phyloP scores from a whole-genome alignment of 441 rosid species.

The Adansonia rubrostipa region DNA sequence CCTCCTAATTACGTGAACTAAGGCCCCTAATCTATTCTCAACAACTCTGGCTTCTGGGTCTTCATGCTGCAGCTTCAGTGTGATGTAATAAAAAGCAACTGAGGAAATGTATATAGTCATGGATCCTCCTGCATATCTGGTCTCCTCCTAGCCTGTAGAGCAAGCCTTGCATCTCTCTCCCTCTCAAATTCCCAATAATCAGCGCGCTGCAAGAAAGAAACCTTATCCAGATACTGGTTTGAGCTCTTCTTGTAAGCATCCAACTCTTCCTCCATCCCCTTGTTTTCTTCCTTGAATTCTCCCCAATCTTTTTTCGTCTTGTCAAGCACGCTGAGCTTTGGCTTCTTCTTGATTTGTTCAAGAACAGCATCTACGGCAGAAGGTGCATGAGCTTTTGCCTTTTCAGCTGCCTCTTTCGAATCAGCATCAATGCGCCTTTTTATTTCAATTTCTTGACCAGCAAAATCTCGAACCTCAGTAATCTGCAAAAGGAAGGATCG shows the following conservation, averaged over 20 bases:
- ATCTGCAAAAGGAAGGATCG: conserved; percentile 47
- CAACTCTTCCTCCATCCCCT: conserved; percentile 80
- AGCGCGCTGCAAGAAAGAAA: conserved; percentile 75
- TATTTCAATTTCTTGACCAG: conserved; percentile 79
- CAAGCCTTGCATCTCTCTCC: conserved; percentile 93
- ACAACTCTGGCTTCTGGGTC: not conserved
- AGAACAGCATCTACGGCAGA: conserved; percentile 88
- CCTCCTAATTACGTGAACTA: not conserved
- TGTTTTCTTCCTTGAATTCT: conserved; percentile 85
- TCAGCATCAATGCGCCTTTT: conserved; percentile 75
- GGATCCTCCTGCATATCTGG: conserved; percentile 64
- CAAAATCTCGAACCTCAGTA: conserved; percentile 82
- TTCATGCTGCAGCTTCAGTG: too few species aligned
- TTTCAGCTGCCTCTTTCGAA: conserved; percentile 82
- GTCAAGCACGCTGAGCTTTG: conserved; percentile 88
- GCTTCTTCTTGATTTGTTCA: conserved; percentile 86
- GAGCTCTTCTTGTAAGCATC: conserved; percentile 93
- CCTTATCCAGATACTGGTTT: conserved; percentile 79
- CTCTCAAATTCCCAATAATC: conserved; percentile 88
- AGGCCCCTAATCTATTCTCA: not conserved
- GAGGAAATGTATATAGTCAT: conserved; percentile 23
- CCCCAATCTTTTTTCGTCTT: conserved; percentile 95
- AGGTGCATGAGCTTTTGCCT: conserved; percentile 51
- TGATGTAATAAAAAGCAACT: too few species aligned
- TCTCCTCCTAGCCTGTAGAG: conserved; percentile 72